Evolutionary conservation across 2,329 filamentous ascomycete species (phyloP).

Genomic region (Diplodia intermedia): DNA sequence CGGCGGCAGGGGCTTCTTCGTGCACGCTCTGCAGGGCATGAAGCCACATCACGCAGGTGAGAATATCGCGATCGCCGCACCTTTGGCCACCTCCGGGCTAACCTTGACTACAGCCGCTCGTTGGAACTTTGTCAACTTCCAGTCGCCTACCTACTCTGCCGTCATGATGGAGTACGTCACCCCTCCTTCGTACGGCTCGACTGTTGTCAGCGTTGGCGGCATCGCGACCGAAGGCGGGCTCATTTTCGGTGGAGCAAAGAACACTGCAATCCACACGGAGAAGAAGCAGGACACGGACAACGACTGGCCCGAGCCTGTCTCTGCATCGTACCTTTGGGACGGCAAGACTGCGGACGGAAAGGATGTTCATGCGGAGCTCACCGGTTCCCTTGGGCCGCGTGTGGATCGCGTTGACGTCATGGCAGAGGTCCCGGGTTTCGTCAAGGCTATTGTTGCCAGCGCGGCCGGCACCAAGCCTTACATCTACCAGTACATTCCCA

Average conservation of each 20-base stretch:
- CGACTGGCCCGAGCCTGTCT: constrained; percentile 86
- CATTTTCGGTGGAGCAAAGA: constrained; percentile 72
- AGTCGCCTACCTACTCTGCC: constrained; percentile 84
- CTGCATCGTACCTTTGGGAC: constrained; percentile 77
- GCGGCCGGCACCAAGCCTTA: constrained; percentile 94
- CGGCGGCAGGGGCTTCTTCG: constrained; percentile 78
- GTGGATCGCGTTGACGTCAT: constrained; percentile 92
- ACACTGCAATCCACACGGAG: constrained; percentile 71
- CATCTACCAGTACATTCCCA: constrained; percentile 90
- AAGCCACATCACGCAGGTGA: constrained; percentile 93
- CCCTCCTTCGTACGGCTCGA: constrained; percentile 88
- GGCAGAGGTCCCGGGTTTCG: constrained; percentile 92
- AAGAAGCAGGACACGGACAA: constrained; percentile 76
- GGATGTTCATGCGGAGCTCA: constrained; percentile 71
- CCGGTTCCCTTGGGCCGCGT: constrained; percentile 71
- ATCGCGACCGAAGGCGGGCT: constrained; percentile 83
- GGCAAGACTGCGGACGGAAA: constrained; percentile 80
- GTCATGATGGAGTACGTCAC: constrained; percentile 96
- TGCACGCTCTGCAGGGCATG: constrained; percentile 93
- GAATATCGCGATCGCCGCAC: constrained; percentile 36
- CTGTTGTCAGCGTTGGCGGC: constrained; percentile 80
- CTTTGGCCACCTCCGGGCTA: constrained; percentile 10
- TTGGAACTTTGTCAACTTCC: constrained; percentile 95
- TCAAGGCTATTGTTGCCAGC: constrained; percentile 89
- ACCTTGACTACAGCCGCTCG: constrained; percentile 64